phyloP scores from a whole-genome alignment of 148 eudicot genomes.

The Spergularia marina region DNA sequence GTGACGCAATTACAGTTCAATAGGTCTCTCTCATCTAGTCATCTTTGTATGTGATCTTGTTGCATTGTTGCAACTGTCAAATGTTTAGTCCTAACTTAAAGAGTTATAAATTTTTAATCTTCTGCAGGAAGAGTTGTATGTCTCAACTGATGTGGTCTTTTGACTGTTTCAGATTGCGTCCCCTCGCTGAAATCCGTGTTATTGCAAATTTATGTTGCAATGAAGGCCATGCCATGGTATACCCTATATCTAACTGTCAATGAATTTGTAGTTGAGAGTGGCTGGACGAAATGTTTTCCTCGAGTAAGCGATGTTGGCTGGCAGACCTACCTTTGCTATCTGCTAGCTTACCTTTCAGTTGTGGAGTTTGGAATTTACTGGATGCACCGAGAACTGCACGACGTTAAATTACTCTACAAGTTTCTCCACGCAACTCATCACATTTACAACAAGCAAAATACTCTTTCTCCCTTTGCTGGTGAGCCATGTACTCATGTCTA shows the following conservation, averaged over 20 bases:
- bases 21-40: too few relatives aligned
- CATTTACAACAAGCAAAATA: slow-evolving; percentile 93
- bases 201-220: slow-evolving; percentile 76
- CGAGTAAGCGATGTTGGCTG: slow-evolving; percentile 62
- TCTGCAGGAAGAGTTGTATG: background rate
- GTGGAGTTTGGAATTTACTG: slow-evolving; percentile 90
- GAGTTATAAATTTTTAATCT: too few relatives aligned
- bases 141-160: background rate
- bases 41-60: too few relatives aligned
- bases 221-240: slow-evolving; percentile 94
- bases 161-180: slow-evolving; percentile 45
- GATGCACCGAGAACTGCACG: slow-evolving; percentile 84
- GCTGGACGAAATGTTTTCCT: slow-evolving; percentile 72
- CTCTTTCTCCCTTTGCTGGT: slow-evolving; percentile 99
- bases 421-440: slow-evolving; percentile 91
- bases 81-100: too few relatives aligned
- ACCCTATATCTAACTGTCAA: slow-evolving; percentile 55
- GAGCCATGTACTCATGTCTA: slow-evolving; percentile 9
- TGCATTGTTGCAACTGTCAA: too few relatives aligned
- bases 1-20: too few relatives aligned
- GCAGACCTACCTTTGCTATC: slow-evolving; percentile 39
- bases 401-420: slow-evolving; percentile 83
- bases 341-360: slow-evolving; percentile 47
- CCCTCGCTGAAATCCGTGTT: slow-evolving; percentile 69
- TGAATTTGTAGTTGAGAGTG: slow-evolving; percentile 66